These are phyloP conservation scores for Scopulariopsis brevicaulis DNA, from an alignment of 2,329 filamentous ascomycete genomes.

Conservation along the genomic window DNA sequence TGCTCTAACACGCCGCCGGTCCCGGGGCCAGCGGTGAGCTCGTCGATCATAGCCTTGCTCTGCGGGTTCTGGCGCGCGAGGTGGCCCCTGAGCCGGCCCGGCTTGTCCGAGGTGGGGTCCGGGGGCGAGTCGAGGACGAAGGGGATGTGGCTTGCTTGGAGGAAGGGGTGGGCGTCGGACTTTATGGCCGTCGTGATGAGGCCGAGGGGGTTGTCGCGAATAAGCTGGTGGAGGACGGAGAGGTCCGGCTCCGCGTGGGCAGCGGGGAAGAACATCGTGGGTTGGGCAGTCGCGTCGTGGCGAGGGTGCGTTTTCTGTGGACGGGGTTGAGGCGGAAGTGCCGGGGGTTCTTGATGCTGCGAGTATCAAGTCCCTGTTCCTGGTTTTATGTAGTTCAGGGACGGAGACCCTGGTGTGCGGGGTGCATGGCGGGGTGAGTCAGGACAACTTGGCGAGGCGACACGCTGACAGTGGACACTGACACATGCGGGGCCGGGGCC, in stretches of 20 bases:
- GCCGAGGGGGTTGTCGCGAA: constrained; percentile 49
- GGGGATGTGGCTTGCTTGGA: constrained; percentile 51
- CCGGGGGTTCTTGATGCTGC: neutral
- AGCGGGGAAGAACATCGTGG: constrained; percentile 43
- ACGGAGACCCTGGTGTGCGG: too few relatives aligned
- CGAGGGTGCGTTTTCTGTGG: too few relatives aligned
- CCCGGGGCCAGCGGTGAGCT: constrained; percentile 12
- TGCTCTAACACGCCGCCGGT: constrained; percentile 23
- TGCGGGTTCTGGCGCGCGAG: constrained; percentile 54
- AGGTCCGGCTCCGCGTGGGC: constrained; percentile 40
- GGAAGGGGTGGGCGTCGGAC: constrained; percentile 32
- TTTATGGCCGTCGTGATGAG: constrained; percentile 50
- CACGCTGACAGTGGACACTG: too few relatives aligned
- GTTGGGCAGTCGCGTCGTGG: neutral
- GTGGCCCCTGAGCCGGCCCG: constrained; percentile 42
- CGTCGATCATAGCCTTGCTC: constrained; percentile 45
- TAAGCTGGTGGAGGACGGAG: constrained; percentile 38
- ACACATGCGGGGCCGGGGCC: too few relatives aligned
- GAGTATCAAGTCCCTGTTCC: neutral
- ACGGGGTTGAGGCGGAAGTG: neutral
- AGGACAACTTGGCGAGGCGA: too few relatives aligned
- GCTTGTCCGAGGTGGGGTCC: constrained; percentile 19
- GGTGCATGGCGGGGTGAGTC: too few relatives aligned
- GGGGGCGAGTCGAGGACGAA: constrained; percentile 39
- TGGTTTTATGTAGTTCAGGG: too few relatives aligned